Percentiles rank a stretch among this genome's conserved stretches.
phyloP scores from a whole-genome alignment of 441 rosid species.

The Metrosideros polymorpha region DNA sequence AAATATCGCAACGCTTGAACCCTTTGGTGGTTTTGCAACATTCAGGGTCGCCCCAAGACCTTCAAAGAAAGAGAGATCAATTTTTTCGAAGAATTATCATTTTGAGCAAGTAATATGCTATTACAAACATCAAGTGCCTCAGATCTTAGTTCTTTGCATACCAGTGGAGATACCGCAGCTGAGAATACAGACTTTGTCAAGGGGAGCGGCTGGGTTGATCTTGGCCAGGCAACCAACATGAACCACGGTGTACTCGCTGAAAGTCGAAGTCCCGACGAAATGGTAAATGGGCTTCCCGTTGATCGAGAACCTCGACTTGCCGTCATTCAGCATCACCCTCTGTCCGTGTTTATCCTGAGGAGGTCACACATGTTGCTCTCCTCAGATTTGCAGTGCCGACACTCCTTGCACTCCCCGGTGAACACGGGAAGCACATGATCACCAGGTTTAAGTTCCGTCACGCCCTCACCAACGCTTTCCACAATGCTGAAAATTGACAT shows the following conservation, averaged over 20 bases:
- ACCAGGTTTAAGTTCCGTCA: not conserved
- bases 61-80: not conserved
- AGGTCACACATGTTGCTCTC: slow-evolving; percentile 7
- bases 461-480: not conserved
- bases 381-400: not conserved
- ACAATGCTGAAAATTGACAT: not conserved
- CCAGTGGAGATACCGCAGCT: slow-evolving; percentile 7
- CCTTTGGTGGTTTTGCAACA: not conserved
- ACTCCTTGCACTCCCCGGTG: slow-evolving; percentile 6
- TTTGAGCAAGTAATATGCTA: not conserved
- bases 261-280: slow-evolving; percentile 5
- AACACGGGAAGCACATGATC: slow-evolving; percentile 5
- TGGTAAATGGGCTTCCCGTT: slow-evolving; percentile 4
- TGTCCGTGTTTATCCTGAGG: slow-evolving; percentile 6
- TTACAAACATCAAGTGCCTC: not conserved
- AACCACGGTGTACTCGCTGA: slow-evolving; percentile 2
- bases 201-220: slow-evolving; percentile 5
- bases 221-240: not conserved
- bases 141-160: not conserved
- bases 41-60: not conserved
- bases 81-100: not conserved
- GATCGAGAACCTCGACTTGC: slow-evolving; percentile 3
- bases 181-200: slow-evolving; percentile 1
- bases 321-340: slow-evolving; percentile 8
- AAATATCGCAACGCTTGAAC: not conserved